A percentile compares a stretch with the other conserved stretches of the same genome.
phyloP scores from a whole-genome alignment of 495 filamentous ascomycete genomes.

The Clavariopsis aquatica region DNA sequence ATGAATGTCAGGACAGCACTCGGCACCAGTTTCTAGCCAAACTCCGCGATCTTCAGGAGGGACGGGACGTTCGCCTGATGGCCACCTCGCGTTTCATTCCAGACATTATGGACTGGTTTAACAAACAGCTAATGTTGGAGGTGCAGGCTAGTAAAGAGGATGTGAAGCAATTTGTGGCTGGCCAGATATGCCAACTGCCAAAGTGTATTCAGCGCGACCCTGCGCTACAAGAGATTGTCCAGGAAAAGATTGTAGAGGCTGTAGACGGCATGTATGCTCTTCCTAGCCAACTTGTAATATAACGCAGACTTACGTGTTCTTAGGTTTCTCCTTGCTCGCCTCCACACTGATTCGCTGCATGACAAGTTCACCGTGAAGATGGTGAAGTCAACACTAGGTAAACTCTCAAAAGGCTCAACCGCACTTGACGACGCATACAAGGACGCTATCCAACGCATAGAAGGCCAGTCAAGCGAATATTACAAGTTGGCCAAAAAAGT shows the following conservation, averaged over 20 bases:
- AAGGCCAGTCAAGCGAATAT: slow-evolving; percentile 39
- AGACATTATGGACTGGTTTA: slow-evolving; percentile 24
- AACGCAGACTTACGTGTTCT: not conserved
- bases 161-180: slow-evolving; percentile 29
- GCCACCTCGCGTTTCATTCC: slow-evolving; percentile 34
- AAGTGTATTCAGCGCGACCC: slow-evolving; percentile 21
- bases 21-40: slow-evolving; percentile 38
- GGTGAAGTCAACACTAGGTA: slow-evolving; percentile 44
- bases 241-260: slow-evolving; percentile 23
- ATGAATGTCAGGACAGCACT: slow-evolving; percentile 44
- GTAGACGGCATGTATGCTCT: slow-evolving; percentile 35
- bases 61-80: slow-evolving; percentile 35
- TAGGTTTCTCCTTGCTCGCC: slow-evolving; percentile 58
- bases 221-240: slow-evolving; percentile 16
- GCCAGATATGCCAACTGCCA: slow-evolving; percentile 17
- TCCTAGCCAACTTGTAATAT: not conserved
- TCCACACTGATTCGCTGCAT: slow-evolving; percentile 51
- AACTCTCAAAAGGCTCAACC: slow-evolving; percentile 38
- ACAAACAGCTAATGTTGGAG: slow-evolving; percentile 20
- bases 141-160: slow-evolving; percentile 31
- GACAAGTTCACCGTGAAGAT: slow-evolving; percentile 42
- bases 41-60: slow-evolving; percentile 42
- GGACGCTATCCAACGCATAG: slow-evolving; percentile 49
- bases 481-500: slow-evolving; percentile 16
- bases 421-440: slow-evolving; percentile 47